phyloP scores from a whole-genome alignment of 129 eudicot genomes.

The Ambrosia trifida region DNA sequence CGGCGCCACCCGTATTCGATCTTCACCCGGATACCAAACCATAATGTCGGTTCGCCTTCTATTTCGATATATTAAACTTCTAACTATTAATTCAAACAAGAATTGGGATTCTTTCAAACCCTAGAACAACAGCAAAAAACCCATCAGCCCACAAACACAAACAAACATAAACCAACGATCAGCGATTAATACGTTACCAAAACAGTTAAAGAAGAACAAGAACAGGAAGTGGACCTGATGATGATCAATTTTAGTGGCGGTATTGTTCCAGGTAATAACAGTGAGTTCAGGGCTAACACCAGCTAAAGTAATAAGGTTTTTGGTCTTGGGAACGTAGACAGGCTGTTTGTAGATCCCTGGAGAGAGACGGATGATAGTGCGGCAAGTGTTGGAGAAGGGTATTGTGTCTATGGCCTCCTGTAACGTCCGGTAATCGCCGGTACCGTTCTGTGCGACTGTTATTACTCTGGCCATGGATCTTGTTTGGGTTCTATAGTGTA shows the following conservation, averaged over 20 bases:
- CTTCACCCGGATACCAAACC: too few relatives aligned
- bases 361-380: slow-evolving; percentile 61
- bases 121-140: slow-evolving; percentile 3
- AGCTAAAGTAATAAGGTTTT: slow-evolving; percentile 73
- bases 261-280: slow-evolving; percentile 68
- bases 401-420: slow-evolving; percentile 84
- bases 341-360: slow-evolving; percentile 84
- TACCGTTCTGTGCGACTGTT: slow-evolving; percentile 71
- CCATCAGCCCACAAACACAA: neutral
- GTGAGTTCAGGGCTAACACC: slow-evolving; percentile 71
- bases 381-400: slow-evolving; percentile 65
- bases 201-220: neutral
- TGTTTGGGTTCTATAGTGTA: neutral
- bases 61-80: too few relatives aligned
- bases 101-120: too few relatives aligned
- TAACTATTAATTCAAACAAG: too few relatives aligned
- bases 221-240: slow-evolving; percentile 50
- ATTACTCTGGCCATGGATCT: slow-evolving; percentile 42
- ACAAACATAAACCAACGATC: neutral
- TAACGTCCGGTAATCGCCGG: slow-evolving; percentile 60
- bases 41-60: too few relatives aligned
- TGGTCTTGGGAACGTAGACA: slow-evolving; percentile 74
- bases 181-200: neutral
- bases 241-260: slow-evolving; percentile 82
- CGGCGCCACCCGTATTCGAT: too few relatives aligned